These are phyloP conservation scores for Bacidia gigantensis DNA, from an alignment of 495 filamentous ascomycete species.

Conservation along the genomic window DNA sequence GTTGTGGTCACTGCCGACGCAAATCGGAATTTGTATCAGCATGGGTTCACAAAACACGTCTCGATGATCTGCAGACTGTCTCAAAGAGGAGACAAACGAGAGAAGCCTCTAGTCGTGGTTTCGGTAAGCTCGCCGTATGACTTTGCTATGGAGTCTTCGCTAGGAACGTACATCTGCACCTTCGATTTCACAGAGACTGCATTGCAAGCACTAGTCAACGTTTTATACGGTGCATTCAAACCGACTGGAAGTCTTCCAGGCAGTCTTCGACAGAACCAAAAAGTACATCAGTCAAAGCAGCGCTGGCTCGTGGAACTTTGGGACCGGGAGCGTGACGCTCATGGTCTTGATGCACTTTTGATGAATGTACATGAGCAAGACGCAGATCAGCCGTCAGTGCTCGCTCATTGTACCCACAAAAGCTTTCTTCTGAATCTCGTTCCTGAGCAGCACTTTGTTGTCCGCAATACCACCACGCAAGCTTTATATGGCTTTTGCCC, in stretches of 20 bases:
- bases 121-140: conserved; percentile 86
- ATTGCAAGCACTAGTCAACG: conserved; percentile 65
- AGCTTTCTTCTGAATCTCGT: conserved; percentile 60
- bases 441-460: conserved; percentile 74
- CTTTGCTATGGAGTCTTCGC: conserved; percentile 79
- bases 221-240: conserved; percentile 61
- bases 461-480: conserved; percentile 79
- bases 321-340: conserved; percentile 59
- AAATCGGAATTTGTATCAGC: conserved; percentile 78
- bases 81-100: conserved; percentile 38
- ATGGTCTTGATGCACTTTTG: conserved; percentile 55
- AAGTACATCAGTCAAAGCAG: conserved; percentile 60
- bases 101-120: conserved; percentile 66
- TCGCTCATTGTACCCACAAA: conserved; percentile 54
- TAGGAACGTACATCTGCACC: conserved; percentile 82
- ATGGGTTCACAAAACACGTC: conserved; percentile 83
- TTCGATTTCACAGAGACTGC: conserved; percentile 91
- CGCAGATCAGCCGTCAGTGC: conserved; percentile 38
- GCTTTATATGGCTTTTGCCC: conserved; percentile 80
- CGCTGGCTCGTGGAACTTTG: conserved; percentile 83
- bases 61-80: conserved; percentile 77
- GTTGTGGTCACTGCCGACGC: conserved; percentile 83
- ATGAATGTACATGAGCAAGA: conserved; percentile 39
- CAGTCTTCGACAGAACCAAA: conserved; percentile 63
- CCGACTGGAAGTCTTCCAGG: conserved; percentile 65